A percentile compares a stretch with the other conserved stretches of the same genome.
Conservation (phyloP, 2,329 filamentous ascomycete genomes). For the Pseudogymnoascus sp. region DNA sequence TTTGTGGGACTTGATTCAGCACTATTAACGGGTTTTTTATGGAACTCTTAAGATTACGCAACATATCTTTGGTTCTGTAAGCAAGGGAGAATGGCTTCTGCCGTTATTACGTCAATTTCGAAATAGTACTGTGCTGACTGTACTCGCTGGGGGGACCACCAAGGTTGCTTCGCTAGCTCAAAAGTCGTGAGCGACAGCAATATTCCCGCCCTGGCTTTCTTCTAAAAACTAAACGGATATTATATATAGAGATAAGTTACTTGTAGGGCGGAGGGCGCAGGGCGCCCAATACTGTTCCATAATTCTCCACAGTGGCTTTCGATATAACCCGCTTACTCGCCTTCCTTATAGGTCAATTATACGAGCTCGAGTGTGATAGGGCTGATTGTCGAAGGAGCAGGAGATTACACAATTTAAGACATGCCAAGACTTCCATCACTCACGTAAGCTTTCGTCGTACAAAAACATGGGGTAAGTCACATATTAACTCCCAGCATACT, state of each 20-base stretch:
- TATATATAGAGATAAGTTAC: background rate
- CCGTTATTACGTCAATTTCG: no score
- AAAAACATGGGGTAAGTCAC: background rate
- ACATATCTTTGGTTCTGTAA: no score
- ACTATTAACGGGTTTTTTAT: background rate
- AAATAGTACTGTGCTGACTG: no score
- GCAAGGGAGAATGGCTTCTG: no score
- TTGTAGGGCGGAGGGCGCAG: background rate
- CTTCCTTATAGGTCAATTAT: background rate
- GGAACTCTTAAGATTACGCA: no score
- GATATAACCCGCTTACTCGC: background rate
- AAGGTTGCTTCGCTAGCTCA: no score
- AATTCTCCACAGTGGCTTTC: background rate
- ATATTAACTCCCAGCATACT: background rate
- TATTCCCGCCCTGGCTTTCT: no score
- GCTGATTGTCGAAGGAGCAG: background rate
- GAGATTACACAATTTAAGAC: background rate
- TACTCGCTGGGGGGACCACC: no score
- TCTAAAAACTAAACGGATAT: no score
- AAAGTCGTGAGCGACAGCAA: no score
- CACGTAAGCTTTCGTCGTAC: background rate
- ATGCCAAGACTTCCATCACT: background rate
- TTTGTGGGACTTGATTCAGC: conserved; percentile 2
- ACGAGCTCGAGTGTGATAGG: background rate
- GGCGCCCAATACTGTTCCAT: background rate